phyloP scores from a whole-genome alignment of 352 stramenopile genomes.

The Phytophthora ohioensis region DNA sequence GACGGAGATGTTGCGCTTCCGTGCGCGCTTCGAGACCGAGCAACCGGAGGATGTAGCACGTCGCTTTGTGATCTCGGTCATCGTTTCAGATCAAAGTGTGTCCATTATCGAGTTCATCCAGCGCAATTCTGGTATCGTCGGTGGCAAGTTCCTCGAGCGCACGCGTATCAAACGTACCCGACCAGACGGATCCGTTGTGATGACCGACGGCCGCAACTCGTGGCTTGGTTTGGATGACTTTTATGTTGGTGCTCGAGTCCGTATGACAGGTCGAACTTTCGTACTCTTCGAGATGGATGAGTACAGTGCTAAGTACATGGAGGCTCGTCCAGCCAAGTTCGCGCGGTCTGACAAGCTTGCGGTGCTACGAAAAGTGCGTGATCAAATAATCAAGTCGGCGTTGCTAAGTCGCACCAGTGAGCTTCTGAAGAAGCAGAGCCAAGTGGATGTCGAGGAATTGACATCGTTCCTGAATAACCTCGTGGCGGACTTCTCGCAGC shows the following conservation, averaged over 20 bases:
- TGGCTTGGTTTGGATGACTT: slow-evolving; percentile 78
- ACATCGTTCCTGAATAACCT: slow-evolving; percentile 57
- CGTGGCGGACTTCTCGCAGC: slow-evolving; percentile 55
- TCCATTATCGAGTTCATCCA: slow-evolving; percentile 80
- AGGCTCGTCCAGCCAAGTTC: slow-evolving; percentile 67
- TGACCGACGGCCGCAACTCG: slow-evolving; percentile 44
- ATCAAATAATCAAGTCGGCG: slow-evolving; percentile 45
- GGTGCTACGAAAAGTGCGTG: slow-evolving; percentile 68
- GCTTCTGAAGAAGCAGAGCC: slow-evolving; percentile 37
- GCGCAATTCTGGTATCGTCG: slow-evolving; percentile 78
- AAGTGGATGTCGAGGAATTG: slow-evolving; percentile 58
- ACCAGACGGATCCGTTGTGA: slow-evolving; percentile 25
- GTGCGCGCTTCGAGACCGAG: slow-evolving; percentile 70
- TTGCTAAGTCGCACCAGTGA: slow-evolving; percentile 39
- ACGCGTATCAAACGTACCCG: slow-evolving; percentile 68
- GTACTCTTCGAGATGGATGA: slow-evolving; percentile 88
- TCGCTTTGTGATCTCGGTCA: slow-evolving; percentile 82
- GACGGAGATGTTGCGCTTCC: slow-evolving; percentile 81
- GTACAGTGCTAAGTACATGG: slow-evolving; percentile 88
- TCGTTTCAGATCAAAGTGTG: slow-evolving; percentile 81
- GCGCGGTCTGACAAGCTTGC: slow-evolving; percentile 69
- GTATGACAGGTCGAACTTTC: slow-evolving; percentile 76
- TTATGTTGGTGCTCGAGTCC: slow-evolving; percentile 70
- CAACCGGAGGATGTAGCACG: slow-evolving; percentile 74
- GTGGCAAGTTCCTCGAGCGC: slow-evolving; percentile 81